Evolutionary conservation across 1,284 basidiomycete species (phyloP).

Genomic region (Uromyces viciae-fabae): DNA sequence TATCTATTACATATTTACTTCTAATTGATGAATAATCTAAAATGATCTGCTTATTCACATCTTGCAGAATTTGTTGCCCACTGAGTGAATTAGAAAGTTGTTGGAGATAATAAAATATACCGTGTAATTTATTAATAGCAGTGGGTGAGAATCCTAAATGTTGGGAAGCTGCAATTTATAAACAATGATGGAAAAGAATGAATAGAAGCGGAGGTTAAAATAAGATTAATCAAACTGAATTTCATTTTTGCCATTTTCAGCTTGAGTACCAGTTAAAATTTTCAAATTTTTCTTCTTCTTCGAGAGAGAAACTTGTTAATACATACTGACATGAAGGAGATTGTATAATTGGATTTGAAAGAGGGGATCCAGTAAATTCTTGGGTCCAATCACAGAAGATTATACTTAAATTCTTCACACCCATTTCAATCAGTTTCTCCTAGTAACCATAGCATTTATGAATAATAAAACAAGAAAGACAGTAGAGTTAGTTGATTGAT

Average conservation of each 20-base stretch:
- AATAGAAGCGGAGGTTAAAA: too few species aligned
- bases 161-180: neutral
- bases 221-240: too few species aligned
- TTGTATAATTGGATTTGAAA: conserved; percentile 13
- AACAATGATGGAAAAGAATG: neutral
- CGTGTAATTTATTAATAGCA: conserved; percentile 11
- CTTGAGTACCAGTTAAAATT: neutral
- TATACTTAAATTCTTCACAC: neutral
- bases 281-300: neutral
- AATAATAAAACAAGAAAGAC: neutral
- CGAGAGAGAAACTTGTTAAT: neutral
- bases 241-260: neutral
- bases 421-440: conserved; percentile 18
- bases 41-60: conserved; percentile 3
- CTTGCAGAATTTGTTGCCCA: neutral
- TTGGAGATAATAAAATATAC: conserved; percentile 25
- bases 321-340: conserved; percentile 8
- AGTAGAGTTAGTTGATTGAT: neutral
- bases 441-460: neutral
- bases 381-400: conserved; percentile 5
- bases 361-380: conserved; percentile 20
- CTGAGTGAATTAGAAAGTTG: conserved; percentile 3
- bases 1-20: conserved; percentile 20
- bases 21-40: conserved; percentile 14
- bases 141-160: conserved; percentile 20